Base-by-base conservation (phyloP, 176 grass and related monocot genomes). In the Areca catechu region DNA sequence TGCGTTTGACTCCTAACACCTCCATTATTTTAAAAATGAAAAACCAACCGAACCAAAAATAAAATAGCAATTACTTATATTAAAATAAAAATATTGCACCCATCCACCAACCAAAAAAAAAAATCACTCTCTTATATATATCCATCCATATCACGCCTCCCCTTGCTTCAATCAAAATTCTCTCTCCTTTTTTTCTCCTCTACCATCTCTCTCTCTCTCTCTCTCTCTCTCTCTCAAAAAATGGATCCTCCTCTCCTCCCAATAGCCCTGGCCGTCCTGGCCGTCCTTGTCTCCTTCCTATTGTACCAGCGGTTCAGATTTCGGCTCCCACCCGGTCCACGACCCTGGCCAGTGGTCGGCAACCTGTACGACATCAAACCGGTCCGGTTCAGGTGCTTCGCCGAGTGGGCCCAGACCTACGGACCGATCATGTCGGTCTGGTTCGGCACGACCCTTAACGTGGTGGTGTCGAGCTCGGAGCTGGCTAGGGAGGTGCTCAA, bases 351-450 rank as follows among this genome's bases (percentile, higher is more conserved):
- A 18, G 77, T 94, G 24, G 77, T 94, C 27, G 89, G 89, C 20
- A 95, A 95, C 77, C 74, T 95, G 14, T 82, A 81, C 54, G 66
- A 88, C 68, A 81, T 95, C 71, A 30, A 76, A 60, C 84, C 81
- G 4, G 71, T 95, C 55, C 74, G 84, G 6, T 89, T 83, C 84
- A 70, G 89, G 24, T 95, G 84, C 72, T 95, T 79, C 89, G 27
- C 57, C 34, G 89, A 95, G 51, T 89, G 89, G 84, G 80, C 81
- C 20, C 53, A 56, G 5, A 69, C 50, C 19, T 84, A 89, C 56
- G 81, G 81, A 7, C 85, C 85, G 19, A 84, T 84, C 76, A 68
- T 89, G 69, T 80, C 85, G 65, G 73, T 89, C 16, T 89, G 85
- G 85, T 70, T 84, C 16, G 85, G 85, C 15, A 48, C 55, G 21